Conservation (phyloP, 441 rosid genomes). For the Eutrema salsugineum region DNA sequence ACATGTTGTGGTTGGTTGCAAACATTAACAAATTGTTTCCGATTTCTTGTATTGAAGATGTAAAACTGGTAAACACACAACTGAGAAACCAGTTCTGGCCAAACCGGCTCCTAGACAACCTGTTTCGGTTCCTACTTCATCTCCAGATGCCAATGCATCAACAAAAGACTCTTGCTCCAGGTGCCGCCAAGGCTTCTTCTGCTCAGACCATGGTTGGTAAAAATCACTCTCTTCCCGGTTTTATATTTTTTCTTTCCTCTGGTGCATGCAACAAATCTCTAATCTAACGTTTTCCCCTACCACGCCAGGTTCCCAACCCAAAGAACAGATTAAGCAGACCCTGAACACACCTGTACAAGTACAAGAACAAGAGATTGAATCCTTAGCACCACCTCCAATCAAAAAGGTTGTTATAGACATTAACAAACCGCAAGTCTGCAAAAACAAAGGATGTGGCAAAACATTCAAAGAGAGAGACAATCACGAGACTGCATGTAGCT, state of each 20-base stretch:
- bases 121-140: conserved; percentile 31
- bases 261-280: not conserved
- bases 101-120: conserved; percentile 45
- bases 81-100: conserved; percentile 70
- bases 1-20: too few species aligned
- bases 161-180: conserved; percentile 71
- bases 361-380: conserved; percentile 15
- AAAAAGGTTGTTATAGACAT: conserved; percentile 56
- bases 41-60: conserved; percentile 51
- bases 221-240: not conserved
- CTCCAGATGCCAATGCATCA: conserved; percentile 36
- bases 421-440: conserved; percentile 77
- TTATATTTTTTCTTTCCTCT: not conserved
- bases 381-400: conserved; percentile 32
- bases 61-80: conserved; percentile 89
- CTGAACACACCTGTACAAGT: conserved; percentile 3
- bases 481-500: conserved; percentile 74
- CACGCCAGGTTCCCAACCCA: conserved; percentile 61
- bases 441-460: conserved; percentile 77
- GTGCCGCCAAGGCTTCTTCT: conserved; percentile 95
- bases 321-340: conserved; percentile 26
- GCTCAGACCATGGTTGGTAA: conserved; percentile 95
- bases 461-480: conserved; percentile 86
- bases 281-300: not conserved
- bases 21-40: too few species aligned